A percentile compares a stretch with the other conserved stretches of the same genome.
Conservation (phyloP, 495 filamentous ascomycete genomes). For the Hyphodiscus hymeniophilus region DNA sequence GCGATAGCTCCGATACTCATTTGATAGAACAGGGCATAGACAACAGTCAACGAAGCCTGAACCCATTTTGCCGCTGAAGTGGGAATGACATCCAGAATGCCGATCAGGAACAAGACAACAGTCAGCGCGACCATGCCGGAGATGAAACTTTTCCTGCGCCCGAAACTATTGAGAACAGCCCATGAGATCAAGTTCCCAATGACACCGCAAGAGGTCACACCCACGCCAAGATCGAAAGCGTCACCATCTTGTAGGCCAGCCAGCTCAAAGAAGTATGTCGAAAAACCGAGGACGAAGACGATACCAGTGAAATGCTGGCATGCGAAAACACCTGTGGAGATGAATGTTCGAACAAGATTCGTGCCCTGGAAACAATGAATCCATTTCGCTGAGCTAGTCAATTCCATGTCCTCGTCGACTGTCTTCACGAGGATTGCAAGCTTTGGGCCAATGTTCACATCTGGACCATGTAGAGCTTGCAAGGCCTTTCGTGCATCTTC, state of each 20-base stretch:
- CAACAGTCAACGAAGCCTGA: slow-evolving; percentile 42
- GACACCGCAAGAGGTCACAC: slow-evolving; percentile 26
- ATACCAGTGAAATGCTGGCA: slow-evolving; percentile 66
- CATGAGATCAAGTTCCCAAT: slow-evolving; percentile 42
- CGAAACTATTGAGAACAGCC: slow-evolving; percentile 23
- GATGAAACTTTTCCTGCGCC: slow-evolving; percentile 44
- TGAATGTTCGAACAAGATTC: slow-evolving; percentile 59
- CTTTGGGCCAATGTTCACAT: slow-evolving; percentile 53
- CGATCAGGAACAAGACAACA: slow-evolving; percentile 25
- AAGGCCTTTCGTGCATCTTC: slow-evolving; percentile 48
- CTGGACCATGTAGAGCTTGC: slow-evolving; percentile 45
- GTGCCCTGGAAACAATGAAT: slow-evolving; percentile 58
- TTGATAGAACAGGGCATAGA: slow-evolving; percentile 46
- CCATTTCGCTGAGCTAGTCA: slow-evolving; percentile 49
- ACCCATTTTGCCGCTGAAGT: slow-evolving; percentile 24
- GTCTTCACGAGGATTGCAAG: slow-evolving; percentile 67
- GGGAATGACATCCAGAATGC: slow-evolving; percentile 22
- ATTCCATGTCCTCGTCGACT: slow-evolving; percentile 52
- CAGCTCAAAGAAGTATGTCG: slow-evolving; percentile 59
- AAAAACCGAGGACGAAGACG: slow-evolving; percentile 59
- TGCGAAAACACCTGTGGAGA: slow-evolving; percentile 57
- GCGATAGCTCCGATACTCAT: slow-evolving; percentile 50
- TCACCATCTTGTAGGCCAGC: slow-evolving; percentile 49
- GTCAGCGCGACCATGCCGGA: slow-evolving; percentile 39
- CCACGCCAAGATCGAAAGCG: slow-evolving; percentile 45